Conservation (phyloP, 2,329 filamentous ascomycete genomes). For the Didymella pomorum region DNA sequence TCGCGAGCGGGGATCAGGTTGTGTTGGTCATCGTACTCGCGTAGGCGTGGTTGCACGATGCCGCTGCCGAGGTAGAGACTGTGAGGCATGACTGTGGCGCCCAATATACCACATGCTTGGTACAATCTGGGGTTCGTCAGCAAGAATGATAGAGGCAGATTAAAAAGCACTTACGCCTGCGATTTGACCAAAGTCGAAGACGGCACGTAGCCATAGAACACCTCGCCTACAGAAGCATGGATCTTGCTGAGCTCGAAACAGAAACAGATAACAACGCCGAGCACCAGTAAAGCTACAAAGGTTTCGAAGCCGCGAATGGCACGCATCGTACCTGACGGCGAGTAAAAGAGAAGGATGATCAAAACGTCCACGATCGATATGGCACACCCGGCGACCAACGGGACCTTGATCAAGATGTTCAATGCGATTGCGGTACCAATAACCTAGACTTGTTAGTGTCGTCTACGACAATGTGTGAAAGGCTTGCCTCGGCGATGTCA, state of each 20-base stretch:
- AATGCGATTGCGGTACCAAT: slow-evolving; percentile 65
- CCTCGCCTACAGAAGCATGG: slow-evolving; percentile 59
- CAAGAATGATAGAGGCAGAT: neutral
- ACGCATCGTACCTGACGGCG: slow-evolving; percentile 60
- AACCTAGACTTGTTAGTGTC: slow-evolving; percentile 47
- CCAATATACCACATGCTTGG: slow-evolving; percentile 76
- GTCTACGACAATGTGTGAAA: neutral
- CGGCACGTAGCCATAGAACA: slow-evolving; percentile 64
- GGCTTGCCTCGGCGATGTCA: slow-evolving; percentile 62
- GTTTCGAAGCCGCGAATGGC: slow-evolving; percentile 62
- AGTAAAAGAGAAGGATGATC: slow-evolving; percentile 64
- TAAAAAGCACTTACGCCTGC: slow-evolving; percentile 54
- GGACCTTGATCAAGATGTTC: slow-evolving; percentile 62
- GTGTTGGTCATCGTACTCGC: slow-evolving; percentile 43
- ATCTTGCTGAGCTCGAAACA: slow-evolving; percentile 65
- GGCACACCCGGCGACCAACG: slow-evolving; percentile 64
- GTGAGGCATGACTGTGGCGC: slow-evolving; percentile 74
- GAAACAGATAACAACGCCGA: slow-evolving; percentile 65
- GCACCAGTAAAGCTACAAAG: slow-evolving; percentile 62
- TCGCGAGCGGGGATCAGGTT: slow-evolving; percentile 10
- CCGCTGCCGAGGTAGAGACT: slow-evolving; percentile 65
- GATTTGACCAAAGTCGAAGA: slow-evolving; percentile 61
- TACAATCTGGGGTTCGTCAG: slow-evolving; percentile 55
- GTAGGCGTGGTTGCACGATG: slow-evolving; percentile 61
- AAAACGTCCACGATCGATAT: slow-evolving; percentile 65